phyloP scores from a whole-genome alignment of 768 basidiomycete genomes.

The Calocybe cyanea region DNA sequence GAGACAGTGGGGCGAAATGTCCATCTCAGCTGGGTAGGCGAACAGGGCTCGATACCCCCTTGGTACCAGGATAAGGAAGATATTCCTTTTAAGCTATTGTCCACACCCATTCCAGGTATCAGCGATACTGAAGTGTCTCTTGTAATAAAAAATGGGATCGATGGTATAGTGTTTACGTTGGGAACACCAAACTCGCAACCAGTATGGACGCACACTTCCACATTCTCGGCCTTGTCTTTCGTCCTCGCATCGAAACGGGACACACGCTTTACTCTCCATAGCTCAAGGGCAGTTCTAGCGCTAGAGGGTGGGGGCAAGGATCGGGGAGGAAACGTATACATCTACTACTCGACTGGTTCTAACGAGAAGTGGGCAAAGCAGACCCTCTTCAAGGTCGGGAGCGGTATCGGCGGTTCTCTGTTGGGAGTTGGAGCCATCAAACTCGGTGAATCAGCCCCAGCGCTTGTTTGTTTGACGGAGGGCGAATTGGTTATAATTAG shows the following conservation, averaged over 20 bases:
- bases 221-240: constrained; percentile 87
- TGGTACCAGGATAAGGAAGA: constrained; percentile 35
- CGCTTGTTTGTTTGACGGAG: constrained; percentile 75
- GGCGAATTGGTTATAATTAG: constrained; percentile 63
- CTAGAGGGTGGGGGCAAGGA: constrained; percentile 75
- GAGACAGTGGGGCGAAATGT: constrained; percentile 62
- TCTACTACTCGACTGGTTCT: constrained; percentile 61
- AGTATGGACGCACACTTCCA: constrained; percentile 73
- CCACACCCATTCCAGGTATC: constrained; percentile 63
- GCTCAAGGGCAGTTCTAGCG: constrained; percentile 60
- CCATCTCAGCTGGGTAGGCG: constrained; percentile 64
- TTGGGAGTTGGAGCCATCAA: constrained; percentile 66
- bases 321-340: constrained; percentile 79
- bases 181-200: constrained; percentile 23
- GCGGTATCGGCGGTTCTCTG: constrained; percentile 66
- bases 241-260: constrained; percentile 93
- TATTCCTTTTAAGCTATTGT: constrained; percentile 53
- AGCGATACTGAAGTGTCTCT: constrained; percentile 35
- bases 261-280: constrained; percentile 81
- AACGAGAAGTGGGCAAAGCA: constrained; percentile 71
- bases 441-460: constrained; percentile 24
- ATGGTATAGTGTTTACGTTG: constrained; percentile 63
- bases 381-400: constrained; percentile 72
- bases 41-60: constrained; percentile 41
- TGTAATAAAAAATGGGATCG: constrained; percentile 67